A percentile compares a stretch with the other conserved stretches of the same genome.
Conservation (phyloP, 2,329 filamentous ascomycete genomes). For the Diaporthe citri region DNA sequence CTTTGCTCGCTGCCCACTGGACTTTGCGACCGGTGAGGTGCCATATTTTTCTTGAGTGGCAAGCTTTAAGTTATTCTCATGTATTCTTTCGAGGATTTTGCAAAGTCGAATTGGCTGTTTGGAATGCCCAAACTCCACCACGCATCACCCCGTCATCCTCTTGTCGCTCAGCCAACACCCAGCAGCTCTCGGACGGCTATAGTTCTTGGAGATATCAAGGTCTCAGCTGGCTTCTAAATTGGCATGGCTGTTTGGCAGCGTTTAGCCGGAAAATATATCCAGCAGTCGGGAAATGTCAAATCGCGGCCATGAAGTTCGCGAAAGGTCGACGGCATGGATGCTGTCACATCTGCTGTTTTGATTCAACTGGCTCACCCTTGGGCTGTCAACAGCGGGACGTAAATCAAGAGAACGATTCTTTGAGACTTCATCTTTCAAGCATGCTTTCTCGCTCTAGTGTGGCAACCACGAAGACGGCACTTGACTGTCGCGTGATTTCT, state of each 20-base stretch:
- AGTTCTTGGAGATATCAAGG: neutral
- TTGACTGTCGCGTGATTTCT: neutral
- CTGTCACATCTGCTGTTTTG: accelerated
- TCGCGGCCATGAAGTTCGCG: no score
- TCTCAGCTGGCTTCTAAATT: no score
- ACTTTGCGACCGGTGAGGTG: neutral
- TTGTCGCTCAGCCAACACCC: neutral
- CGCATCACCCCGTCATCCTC: neutral
- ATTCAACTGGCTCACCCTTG: neutral
- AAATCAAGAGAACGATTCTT: neutral
- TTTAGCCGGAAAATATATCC: neutral
- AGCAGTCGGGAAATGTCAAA: neutral
- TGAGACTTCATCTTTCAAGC: neutral
- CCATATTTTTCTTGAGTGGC: neutral
- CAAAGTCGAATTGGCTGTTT: neutral
- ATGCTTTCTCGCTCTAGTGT: neutral
- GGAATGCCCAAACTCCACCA: no score
- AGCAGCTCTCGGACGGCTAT: neutral
- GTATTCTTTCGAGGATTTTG: neutral
- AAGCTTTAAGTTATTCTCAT: no score
- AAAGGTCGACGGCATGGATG: no score
- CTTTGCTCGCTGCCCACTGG: neutral
- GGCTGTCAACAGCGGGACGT: neutral
- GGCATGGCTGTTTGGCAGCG: no score
- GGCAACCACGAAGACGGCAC: neutral